Evolutionary conservation across 1,284 basidiomycete genomes (phyloP).

Genomic region (Lignosus rhinocerotis): DNA sequence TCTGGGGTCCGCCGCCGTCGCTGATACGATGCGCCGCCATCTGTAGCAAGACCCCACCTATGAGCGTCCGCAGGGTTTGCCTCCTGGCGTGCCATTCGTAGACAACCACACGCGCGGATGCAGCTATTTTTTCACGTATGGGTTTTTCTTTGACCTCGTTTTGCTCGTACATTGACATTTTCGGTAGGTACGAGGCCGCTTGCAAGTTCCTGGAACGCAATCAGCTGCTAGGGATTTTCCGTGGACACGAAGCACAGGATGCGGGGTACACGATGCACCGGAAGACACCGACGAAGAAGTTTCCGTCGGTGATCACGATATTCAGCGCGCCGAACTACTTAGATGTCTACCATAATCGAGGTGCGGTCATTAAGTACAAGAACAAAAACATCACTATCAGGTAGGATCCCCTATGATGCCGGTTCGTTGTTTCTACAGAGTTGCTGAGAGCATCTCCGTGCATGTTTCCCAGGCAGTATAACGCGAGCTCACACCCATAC

Average conservation of each 20-base stretch:
- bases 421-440: neutral
- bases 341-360: conserved; percentile 95
- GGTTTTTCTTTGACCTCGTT: no score
- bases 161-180: no score
- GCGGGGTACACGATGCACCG: conserved; percentile 96
- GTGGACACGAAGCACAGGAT: conserved; percentile 98
- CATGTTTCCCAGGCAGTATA: conserved; percentile 66
- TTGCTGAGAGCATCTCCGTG: neutral
- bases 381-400: conserved; percentile 98
- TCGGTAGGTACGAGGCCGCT: conserved; percentile 88
- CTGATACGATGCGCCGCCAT: neutral
- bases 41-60: conserved; percentile 39
- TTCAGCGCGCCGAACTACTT: conserved; percentile 98
- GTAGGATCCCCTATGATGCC: conserved; percentile 6
- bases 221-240: conserved; percentile 88
- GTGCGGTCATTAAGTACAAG: conserved; percentile 96
- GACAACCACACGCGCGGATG: conserved; percentile 94
- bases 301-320: conserved; percentile 93
- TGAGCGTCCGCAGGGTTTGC: conserved; percentile 37
- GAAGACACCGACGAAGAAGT: conserved; percentile 89
- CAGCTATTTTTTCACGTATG: conserved; percentile 92
- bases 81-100: conserved; percentile 62
- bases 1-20: no score
- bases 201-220: conserved; percentile 96
- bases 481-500: conserved; percentile 89